Base-by-base conservation (phyloP, 306 rosid species). In the Bauhinia variegata region DNA sequence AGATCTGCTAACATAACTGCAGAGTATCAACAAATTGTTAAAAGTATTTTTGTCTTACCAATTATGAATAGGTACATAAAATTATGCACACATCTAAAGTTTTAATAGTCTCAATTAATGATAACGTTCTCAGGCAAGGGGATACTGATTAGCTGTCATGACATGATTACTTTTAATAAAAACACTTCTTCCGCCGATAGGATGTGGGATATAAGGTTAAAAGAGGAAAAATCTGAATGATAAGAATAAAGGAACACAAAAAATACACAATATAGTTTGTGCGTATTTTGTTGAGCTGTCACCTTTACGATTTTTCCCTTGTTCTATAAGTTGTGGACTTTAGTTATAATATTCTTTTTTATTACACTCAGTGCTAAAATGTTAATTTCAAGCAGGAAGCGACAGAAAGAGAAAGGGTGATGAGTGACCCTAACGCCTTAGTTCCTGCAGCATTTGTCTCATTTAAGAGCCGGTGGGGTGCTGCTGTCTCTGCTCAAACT, bases 401-500 rank as follows among this genome's bases (percentile, higher is more conserved):
- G 32, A 64, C n/a, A 78, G 96, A 89, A 81, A 84, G 93, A 78
- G 84, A 76, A 61, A 86, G 60, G 63, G 84, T 92, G 51, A 10
- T 49, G 11, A 78, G 77, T 17, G 86, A 92, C 70, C 84, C 89
- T 5, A 18, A 71, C 6, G 89, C 98, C 32, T 54, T 86, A 63
- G 63, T 89, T 58, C 98, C 96, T 6, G 98, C 96, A 67, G 93
- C 98, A 54, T 92, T 92, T 75, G 98, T 92, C 62, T 92, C 96
- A 11, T 92, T 92, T 79, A 89, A 57, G 82, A 82, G 86, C 1
- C 82, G 96, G 61, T 89, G 98, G 96, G 95, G 82, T 14, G 96
- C 96, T n/a, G 98, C 95, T 13, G 88, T 92, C 41, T 92, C 91
- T 41, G 93, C 98, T 82, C 98, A 92, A 81, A 86, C 96, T 72